Base-by-base conservation (phyloP, 768 basidiomycete species). In the Phylloporus rhodoxanthus region DNA sequence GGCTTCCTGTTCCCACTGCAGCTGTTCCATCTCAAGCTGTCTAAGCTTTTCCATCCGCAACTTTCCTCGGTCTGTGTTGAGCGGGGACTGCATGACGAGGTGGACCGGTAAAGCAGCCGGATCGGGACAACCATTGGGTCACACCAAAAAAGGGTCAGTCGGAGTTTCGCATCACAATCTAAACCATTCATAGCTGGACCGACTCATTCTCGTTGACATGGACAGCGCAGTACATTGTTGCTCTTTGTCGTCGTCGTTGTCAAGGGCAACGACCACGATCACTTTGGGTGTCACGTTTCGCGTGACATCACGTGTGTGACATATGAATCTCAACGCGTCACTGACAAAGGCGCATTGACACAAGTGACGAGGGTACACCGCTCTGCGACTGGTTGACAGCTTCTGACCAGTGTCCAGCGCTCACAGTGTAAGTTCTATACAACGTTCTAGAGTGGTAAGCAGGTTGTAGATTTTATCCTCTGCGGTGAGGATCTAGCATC, bases 11-110 rank as follows among this genome's bases (percentile, higher is more conserved):
- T 82, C 80, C 62, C 80, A 80, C 23, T 68, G 56, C 2, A 70
- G 73, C 52, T 79, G 74, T 58, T 82, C 79, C 23, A 71, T 68
- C 60, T 81, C 80, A 29, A 75, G 70, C 47, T 78, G 76, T 30
- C 70, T 62, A 17, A 79, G 69, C 7, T 67, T 67, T 42, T 72
- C 70, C 59, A 72, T 75, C 32, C 80, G 73, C 43, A 75, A 68
- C 45, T 72, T 75, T 21, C 75, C 70, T 48, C 79, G 71, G 34
- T 68, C 67, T 68, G 67, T 57, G 68, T 67, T 57, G 54, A 52
- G 26, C 6, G 38, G 58, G 13, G 48, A 48, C 29, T 55, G 53
- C 63, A 60, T 65, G 41, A 30, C 45, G 36, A 10, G 19, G 41
- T 5, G 8, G 33, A 42, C 54, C 44, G 47, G 48, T 21, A 40